Conservation (phyloP, 2,329 filamentous ascomycete species). For the Paramyrothecium roridum region DNA sequence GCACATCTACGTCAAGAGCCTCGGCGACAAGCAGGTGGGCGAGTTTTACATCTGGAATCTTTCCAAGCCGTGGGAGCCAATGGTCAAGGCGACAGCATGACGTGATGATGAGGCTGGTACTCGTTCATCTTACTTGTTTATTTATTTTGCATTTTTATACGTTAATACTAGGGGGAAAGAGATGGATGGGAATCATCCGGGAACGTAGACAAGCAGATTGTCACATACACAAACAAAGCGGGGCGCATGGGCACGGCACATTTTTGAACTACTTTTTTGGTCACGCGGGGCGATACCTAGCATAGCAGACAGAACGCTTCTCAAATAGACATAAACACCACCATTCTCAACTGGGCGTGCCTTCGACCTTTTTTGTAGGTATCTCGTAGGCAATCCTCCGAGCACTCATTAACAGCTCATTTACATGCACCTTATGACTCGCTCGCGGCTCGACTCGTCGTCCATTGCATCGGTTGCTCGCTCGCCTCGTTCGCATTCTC, state of each 20-base stretch:
- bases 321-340: background rate
- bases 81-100: constrained; percentile 35
- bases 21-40: constrained; percentile 25
- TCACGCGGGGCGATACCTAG: background rate
- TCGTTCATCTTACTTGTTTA: too few relatives aligned
- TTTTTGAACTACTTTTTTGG: background rate
- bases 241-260: background rate
- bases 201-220: background rate
- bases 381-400: background rate
- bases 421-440: constrained; percentile 6
- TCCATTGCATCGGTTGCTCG: constrained; percentile 5
- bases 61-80: constrained; percentile 37
- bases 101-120: background rate
- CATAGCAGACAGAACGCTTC: background rate
- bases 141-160: background rate
- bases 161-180: background rate
- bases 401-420: background rate
- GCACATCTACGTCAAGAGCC: constrained; percentile 32
- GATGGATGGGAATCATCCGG: background rate
- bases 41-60: constrained; percentile 39
- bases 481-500: constrained; percentile 12
- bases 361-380: background rate
- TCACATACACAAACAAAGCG: background rate
- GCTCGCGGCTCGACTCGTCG: constrained; percentile 10
- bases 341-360: background rate